These are phyloP conservation scores for Hura crepitans DNA, from an alignment of 441 rosid species.

Conservation along the genomic window DNA sequence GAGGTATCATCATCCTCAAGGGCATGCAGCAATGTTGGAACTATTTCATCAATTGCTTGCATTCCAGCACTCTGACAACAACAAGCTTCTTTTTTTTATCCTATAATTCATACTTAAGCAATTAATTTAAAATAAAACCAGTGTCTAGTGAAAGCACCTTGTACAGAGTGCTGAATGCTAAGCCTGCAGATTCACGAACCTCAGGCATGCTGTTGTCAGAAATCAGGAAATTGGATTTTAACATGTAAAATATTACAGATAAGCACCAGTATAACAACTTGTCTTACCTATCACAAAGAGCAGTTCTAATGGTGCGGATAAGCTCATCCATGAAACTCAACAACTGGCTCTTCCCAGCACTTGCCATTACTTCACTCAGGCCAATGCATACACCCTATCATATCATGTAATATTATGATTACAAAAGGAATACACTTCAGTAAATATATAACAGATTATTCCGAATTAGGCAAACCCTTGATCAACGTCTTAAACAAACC, in stretches of 20 bases:
- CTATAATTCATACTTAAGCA: conserved; percentile 10
- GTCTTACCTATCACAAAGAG: conserved; percentile 93
- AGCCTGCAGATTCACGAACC: conserved; percentile 99
- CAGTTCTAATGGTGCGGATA: conserved; percentile 90
- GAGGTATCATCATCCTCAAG: conserved; percentile 92
- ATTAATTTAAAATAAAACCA: conserved; percentile 14
- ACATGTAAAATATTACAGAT: background rate
- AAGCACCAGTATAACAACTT: conserved; percentile 18
- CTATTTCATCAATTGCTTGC: conserved; percentile 99
- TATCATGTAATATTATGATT: conserved; percentile 26
- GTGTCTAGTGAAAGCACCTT: conserved; percentile 51
- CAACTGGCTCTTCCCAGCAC: conserved; percentile 96
- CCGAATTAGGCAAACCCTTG: background rate
- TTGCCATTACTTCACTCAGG: conserved; percentile 97
- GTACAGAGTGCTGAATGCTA: conserved; percentile 97
- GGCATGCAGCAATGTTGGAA: conserved; percentile 92
- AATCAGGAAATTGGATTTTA: conserved; percentile 16
- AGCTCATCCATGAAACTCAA: conserved; percentile 94
- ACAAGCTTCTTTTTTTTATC: conserved; percentile 18
- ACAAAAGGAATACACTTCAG: background rate
- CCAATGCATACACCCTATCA: conserved; percentile 98
- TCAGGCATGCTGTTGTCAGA: conserved; percentile 57
- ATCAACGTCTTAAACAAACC: background rate
- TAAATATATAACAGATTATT: background rate
- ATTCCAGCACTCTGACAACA: conserved; percentile 84